Conservation (phyloP, 208 protist species). For the Trypanosoma scelopori region DNA sequence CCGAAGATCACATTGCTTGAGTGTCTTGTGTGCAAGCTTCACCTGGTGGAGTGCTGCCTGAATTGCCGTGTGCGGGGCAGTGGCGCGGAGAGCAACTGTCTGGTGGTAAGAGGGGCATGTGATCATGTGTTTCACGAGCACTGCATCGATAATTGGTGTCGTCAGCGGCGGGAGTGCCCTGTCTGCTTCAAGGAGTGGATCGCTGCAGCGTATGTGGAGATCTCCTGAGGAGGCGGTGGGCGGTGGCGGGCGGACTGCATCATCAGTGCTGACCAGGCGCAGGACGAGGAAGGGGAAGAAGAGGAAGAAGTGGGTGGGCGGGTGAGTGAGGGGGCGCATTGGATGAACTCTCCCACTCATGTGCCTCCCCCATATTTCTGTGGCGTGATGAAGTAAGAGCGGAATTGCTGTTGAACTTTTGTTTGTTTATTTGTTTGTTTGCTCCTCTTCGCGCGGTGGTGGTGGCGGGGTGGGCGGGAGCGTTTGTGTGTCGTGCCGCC, state of each 20-base stretch:
- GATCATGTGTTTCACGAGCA: slow-evolving; percentile 76
- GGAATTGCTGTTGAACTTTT: too few relatives aligned
- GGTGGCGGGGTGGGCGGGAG: too few relatives aligned
- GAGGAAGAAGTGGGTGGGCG: too few relatives aligned
- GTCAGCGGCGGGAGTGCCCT: slow-evolving; percentile 52
- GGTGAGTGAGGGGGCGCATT: too few relatives aligned
- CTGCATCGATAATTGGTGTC: slow-evolving; percentile 61
- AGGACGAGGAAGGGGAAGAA: too few relatives aligned
- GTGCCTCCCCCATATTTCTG: too few relatives aligned
- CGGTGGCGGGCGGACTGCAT: too few relatives aligned
- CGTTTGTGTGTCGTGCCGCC: neutral
- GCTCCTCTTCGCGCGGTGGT: too few relatives aligned
- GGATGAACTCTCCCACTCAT: too few relatives aligned
- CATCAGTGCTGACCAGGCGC: too few relatives aligned
- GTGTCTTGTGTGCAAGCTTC: slow-evolving; percentile 29
- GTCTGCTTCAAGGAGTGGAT: slow-evolving; percentile 60
- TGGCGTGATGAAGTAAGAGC: too few relatives aligned
- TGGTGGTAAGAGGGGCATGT: slow-evolving; percentile 43
- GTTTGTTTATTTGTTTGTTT: too few relatives aligned
- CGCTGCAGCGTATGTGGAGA: slow-evolving; percentile 17
- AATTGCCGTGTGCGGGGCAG: slow-evolving; percentile 5
- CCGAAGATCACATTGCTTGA: slow-evolving; percentile 10
- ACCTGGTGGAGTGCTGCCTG: slow-evolving; percentile 21
- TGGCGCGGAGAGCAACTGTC: slow-evolving; percentile 13
- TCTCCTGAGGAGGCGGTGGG: neutral